phyloP scores from a whole-genome alignment of 208 protist genomes.

The Balamuthia mandrillaris region DNA sequence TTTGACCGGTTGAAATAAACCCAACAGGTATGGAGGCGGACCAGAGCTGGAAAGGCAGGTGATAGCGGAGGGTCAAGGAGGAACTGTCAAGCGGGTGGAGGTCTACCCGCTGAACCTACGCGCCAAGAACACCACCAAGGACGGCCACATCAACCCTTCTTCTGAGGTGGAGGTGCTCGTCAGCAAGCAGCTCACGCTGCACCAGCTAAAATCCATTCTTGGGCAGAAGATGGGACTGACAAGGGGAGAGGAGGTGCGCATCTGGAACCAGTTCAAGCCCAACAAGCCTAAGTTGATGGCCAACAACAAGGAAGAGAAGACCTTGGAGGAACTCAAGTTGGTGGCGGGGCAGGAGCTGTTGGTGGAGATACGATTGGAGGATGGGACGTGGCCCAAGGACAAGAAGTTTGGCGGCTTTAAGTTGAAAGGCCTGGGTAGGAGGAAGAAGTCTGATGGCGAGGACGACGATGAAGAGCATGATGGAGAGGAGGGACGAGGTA shows the following conservation, averaged over 20 bases:
- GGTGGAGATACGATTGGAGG: conserved; percentile 14
- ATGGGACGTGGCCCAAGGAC: conserved; percentile 26
- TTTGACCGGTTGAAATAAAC: neutral
- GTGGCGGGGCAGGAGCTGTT: conserved; percentile 25
- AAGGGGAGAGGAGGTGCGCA: neutral
- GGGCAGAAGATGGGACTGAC: neutral
- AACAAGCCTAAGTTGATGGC: conserved; percentile 4
- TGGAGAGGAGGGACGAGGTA: no score
- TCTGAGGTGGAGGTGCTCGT: conserved; percentile 14
- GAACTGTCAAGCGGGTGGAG: neutral
- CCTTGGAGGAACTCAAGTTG: conserved; percentile 13
- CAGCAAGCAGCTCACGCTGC: conserved; percentile 14
- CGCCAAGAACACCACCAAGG: conserved; percentile 10
- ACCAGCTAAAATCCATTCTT: neutral
- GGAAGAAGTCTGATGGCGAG: no score
- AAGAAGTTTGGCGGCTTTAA: neutral
- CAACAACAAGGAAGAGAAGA: neutral
- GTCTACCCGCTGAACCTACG: neutral
- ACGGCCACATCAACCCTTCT: conserved; percentile 19
- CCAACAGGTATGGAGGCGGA: conserved; percentile 1
- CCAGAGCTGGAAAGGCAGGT: conserved; percentile 1
- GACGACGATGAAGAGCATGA: no score
- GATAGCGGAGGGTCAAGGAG: conserved; percentile 13
- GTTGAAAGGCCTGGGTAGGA: no score
- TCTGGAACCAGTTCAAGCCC: conserved; percentile 12